Conservation (phyloP, 805 yeast species). For the Candida saitoana region DNA sequence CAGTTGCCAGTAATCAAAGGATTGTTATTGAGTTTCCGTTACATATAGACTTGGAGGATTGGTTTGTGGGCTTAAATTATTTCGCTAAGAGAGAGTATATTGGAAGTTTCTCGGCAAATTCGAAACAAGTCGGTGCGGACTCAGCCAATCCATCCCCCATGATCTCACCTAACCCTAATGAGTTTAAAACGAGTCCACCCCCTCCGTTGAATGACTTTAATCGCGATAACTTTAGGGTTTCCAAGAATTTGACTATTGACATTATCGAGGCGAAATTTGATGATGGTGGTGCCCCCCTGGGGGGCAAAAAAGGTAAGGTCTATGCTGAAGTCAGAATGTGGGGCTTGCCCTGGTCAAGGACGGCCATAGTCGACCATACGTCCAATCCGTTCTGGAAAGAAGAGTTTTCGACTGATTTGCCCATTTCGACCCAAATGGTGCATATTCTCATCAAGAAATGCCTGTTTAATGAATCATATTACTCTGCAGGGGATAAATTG, state of each 20-base stretch:
- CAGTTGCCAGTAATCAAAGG: slow-evolving; percentile 32
- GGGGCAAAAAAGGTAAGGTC: slow-evolving; percentile 23
- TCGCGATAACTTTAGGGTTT: slow-evolving; percentile 45
- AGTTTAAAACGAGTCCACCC: background rate
- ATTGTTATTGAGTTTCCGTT: slow-evolving; percentile 60
- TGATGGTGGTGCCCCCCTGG: slow-evolving; percentile 8
- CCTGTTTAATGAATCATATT: slow-evolving; percentile 16
- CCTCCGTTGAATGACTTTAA: slow-evolving; percentile 14
- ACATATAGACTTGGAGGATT: slow-evolving; percentile 68
- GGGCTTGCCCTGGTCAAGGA: slow-evolving; percentile 73
- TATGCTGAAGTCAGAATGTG: slow-evolving; percentile 74
- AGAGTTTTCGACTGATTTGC: slow-evolving; percentile 58
- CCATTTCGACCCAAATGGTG: slow-evolving; percentile 50
- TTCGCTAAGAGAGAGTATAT: slow-evolving; percentile 58
- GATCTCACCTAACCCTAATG: background rate
- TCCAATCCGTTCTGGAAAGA: slow-evolving; percentile 81
- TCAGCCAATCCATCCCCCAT: background rate
- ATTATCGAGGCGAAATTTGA: slow-evolving; percentile 63
- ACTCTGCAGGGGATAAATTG: slow-evolving; percentile 33
- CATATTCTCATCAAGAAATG: slow-evolving; percentile 45
- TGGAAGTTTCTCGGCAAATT: slow-evolving; percentile 20
- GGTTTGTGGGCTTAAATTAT: slow-evolving; percentile 66
- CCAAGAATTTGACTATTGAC: slow-evolving; percentile 51
- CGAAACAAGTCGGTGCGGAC: background rate
- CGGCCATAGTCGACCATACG: slow-evolving; percentile 54